These are phyloP conservation scores for Cucurbita pepo DNA, from an alignment of 306 rosid species.

Conservation along the genomic window DNA sequence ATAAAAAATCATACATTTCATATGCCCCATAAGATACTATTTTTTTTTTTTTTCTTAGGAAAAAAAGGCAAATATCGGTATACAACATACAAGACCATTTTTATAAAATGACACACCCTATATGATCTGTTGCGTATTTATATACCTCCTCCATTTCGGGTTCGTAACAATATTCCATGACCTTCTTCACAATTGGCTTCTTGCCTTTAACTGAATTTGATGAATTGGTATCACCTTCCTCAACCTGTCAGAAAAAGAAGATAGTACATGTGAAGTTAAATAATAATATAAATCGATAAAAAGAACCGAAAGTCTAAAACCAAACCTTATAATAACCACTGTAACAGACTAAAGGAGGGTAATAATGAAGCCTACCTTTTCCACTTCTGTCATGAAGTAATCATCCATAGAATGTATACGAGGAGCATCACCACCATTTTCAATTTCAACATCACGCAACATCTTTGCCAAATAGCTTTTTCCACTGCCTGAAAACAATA, in stretches of 20 bases:
- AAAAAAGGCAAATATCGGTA: background rate
- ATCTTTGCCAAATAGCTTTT: constrained; percentile 94
- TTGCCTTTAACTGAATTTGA: constrained; percentile 62
- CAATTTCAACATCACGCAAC: constrained; percentile 88
- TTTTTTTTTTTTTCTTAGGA: too few relatives aligned
- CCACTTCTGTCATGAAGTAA: constrained; percentile 94
- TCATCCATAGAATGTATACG: constrained; percentile 97
- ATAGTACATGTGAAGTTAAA: constrained; percentile 1
- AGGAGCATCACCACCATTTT: constrained; percentile 78
- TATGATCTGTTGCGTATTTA: background rate
- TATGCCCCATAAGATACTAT: background rate
- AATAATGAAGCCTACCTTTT: constrained; percentile 44
- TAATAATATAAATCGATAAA: background rate
- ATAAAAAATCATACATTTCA: background rate
- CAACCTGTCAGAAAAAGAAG: constrained; percentile 34
- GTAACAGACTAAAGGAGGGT: background rate
- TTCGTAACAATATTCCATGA: constrained; percentile 97
- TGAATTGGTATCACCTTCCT: constrained; percentile 52
- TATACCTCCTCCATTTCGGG: constrained; percentile 98
- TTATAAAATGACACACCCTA: background rate
- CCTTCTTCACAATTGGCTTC: constrained; percentile 55
- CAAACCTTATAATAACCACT: background rate
- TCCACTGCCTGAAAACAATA: constrained; percentile 57
- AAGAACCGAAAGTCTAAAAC: background rate
- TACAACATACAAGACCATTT: background rate